Evolutionary conservation across 495 filamentous ascomycete species (phyloP).

Genomic region (Aspergillus diversus): DNA sequence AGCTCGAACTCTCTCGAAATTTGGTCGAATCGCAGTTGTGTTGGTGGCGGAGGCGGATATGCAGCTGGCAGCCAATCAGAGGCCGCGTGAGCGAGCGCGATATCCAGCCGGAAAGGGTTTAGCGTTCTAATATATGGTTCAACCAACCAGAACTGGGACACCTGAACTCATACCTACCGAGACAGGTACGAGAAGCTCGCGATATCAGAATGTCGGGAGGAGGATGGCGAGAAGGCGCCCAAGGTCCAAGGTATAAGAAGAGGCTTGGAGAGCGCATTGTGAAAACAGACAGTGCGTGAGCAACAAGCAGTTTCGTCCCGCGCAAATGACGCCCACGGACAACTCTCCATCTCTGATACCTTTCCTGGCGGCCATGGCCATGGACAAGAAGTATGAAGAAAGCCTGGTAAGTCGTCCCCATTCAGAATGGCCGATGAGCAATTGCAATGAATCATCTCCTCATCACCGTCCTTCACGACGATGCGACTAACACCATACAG

Average conservation of each 20-base stretch:
- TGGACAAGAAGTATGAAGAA: neutral
- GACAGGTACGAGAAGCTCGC: too few relatives aligned
- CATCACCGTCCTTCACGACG: neutral
- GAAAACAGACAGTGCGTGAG: neutral
- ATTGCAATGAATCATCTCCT: neutral
- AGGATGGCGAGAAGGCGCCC: too few relatives aligned
- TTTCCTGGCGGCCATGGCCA: conserved; percentile 11
- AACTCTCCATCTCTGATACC: conserved; percentile 16
- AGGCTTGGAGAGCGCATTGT: neutral
- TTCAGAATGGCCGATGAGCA: neutral
- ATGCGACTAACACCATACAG: neutral
- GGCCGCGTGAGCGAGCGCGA: too few relatives aligned
- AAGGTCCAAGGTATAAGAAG: neutral
- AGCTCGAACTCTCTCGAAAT: neutral
- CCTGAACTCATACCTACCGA: too few relatives aligned
- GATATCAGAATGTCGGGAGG: too few relatives aligned
- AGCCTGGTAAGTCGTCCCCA: neutral
- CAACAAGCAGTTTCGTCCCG: neutral
- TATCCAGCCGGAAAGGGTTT: too few relatives aligned
- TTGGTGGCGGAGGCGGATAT: neutral
- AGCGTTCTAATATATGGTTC: too few relatives aligned
- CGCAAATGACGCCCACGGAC: conserved; percentile 1
- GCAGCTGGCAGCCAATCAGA: neutral
- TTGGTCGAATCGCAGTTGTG: neutral
- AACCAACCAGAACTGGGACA: too few relatives aligned